Evolutionary conservation across 148 eudicot species (phyloP).

Genomic region (Rhododendron molle): DNA sequence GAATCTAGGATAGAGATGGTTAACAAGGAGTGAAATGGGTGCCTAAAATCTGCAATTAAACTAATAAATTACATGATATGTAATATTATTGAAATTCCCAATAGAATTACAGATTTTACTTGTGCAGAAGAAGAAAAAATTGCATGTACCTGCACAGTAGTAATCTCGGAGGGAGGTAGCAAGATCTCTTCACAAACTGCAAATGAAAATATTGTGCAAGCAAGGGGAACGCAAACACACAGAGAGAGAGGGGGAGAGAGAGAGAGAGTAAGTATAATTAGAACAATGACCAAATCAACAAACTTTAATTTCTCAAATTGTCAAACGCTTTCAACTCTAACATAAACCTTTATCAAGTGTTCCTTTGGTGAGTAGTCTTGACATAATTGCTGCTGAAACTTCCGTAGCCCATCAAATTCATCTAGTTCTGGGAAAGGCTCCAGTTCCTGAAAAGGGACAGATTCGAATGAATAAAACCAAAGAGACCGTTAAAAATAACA

Average conservation of each 20-base stretch:
- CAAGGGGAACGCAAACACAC: background rate
- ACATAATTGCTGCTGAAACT: conserved; percentile 63
- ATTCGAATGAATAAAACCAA: background rate
- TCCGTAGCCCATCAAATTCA: conserved; percentile 54
- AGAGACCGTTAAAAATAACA: background rate
- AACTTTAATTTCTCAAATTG: background rate
- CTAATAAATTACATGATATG: background rate
- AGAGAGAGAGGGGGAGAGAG: background rate
- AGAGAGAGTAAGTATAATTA: conserved; percentile 1
- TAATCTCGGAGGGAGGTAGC: conserved; percentile 71
- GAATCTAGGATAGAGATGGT: background rate
- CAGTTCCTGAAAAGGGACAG: conserved; percentile 52
- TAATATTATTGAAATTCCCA: background rate
- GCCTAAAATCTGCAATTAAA: background rate
- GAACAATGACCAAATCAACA: background rate
- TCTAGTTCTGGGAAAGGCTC: conserved; percentile 78
- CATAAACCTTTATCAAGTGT: conserved; percentile 64
- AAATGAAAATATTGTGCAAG: conserved; percentile 19
- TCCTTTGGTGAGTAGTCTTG: conserved; percentile 63
- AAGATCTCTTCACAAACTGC: conserved; percentile 82
- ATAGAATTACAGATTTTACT: background rate
- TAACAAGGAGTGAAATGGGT: background rate
- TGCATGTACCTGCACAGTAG: conserved; percentile 65
- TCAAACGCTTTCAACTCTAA: background rate
- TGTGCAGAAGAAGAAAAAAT: background rate